Base-by-base conservation (phyloP, 495 filamentous ascomycete genomes). In the Aspergillus ellipticus region DNA sequence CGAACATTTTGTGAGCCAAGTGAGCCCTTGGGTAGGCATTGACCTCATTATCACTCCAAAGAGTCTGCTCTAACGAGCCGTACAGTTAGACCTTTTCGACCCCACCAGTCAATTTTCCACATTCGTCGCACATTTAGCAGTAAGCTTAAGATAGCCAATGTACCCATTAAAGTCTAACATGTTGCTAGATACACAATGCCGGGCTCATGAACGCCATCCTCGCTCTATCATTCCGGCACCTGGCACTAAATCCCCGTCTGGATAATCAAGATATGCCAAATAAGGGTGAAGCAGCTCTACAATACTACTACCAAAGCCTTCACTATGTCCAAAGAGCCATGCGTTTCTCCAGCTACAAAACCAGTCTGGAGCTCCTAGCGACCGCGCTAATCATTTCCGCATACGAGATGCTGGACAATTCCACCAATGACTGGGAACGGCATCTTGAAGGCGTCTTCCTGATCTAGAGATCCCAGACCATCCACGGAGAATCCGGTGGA, bases 241-340 rank as follows among this genome's bases (percentile, higher is more conserved):
- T 60, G 46, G 59, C 61, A 33, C 13, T 33, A 7, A 33, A 33
- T 13, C 31, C 2, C 13, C 31, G 31, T 3, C 61, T 63, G 16
- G 54, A 49, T 42, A 33, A 42, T 26, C 15, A 15, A 33, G n/a
- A 47, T 51, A 16, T 20, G 16, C 29, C 52, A 28, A 24, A 33
- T 15, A 45, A 50, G 16, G 20, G 42, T 33, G 24, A 39, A n/a
- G 20, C 50, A 54, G 49, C 54, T 9, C 54, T 56, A 2, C 55
- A 64, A 26, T 64, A 64, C 20, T 61, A 66, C 56, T 69, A 60
- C 15, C 57, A 41, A 57, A 69, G 46, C 50, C 64, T 42, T 39
- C 66, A 51, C 49, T 58, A 45, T 42, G 57, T 28, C 50, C 56
- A 6, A 59, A 51, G 17, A 35, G 26, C 51, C 15, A 21, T 54